Base-by-base conservation (phyloP, 345 rosid species). In the Excoecaria cochinchinensis region DNA sequence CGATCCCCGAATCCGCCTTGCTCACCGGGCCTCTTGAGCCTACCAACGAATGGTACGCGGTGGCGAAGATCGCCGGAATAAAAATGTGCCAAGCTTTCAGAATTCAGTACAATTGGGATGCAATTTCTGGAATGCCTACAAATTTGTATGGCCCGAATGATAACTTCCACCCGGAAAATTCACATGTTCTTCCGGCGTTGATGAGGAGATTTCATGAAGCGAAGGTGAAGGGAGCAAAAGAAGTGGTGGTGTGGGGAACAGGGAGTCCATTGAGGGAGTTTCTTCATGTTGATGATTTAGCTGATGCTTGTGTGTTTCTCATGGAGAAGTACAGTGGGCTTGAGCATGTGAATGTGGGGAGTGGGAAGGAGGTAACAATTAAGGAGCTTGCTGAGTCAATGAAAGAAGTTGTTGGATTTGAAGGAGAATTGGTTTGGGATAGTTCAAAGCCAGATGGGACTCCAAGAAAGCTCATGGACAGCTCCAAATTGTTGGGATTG, bases 181-280 rank as follows among this genome's bases (percentile, higher is more conserved):
- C 98, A 0, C 98, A 95, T 60, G 99, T 93, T 42, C 80, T 95
- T 58, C 99, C 99, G 16, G 99, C 98, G 2, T 68, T 95, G 76
- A 93, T 93, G 86, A 85, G 97, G 84, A 84, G 98, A 78, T 93
- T 95, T 61, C 98, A 91, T 21, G 92, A 89, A 75, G 97, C 98
- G 4, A 95, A 95, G 76, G 90, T 82, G 53, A 85, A 77, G n/a
- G 73, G 82, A 19, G 94, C 91, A 0, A 90, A 91, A 0, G 86
- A 91, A 80, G 99, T 95, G 52, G 99, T 95, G 53, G 98, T 95
- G 57, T 95, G 99, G 99, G 99, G 99, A 22, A 88, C 90, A 0
- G 99, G 99, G 0, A 89, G 96, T 47, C 99, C 99, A 0, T 76
- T 95, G 82, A 87, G 98, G 83, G 99, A 95, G 87, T 95, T 95